These are phyloP conservation scores for Yamadazyma blattariae DNA, from an alignment of 1,139 yeast genomes.

Conservation along the genomic window DNA sequence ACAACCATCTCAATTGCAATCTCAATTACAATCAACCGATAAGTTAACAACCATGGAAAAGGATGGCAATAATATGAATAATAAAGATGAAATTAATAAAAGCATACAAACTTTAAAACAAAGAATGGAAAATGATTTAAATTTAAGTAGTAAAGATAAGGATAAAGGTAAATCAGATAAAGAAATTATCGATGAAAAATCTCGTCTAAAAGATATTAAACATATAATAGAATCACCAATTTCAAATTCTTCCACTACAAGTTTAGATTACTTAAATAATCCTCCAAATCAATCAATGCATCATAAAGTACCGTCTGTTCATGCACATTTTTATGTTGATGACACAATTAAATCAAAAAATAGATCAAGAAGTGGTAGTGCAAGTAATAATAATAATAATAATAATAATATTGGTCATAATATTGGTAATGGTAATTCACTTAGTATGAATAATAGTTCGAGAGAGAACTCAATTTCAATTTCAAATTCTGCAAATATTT, in stretches of 20 bases:
- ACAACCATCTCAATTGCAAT: not conserved
- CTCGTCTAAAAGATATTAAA: conserved; percentile 10
- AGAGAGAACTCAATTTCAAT: not conserved
- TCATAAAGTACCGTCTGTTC: conserved; percentile 61
- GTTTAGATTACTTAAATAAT: conserved; percentile 25
- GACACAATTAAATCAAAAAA: conserved; percentile 57
- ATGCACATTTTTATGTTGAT: conserved; percentile 78
- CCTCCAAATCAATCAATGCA: conserved; percentile 39
- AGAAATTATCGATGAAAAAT: conserved; percentile 2
- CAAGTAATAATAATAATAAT: conserved; percentile 15
- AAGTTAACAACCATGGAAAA: too few relatives aligned
- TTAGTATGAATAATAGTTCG: not conserved
- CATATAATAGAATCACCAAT: conserved; percentile 13
- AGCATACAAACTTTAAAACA: conserved; percentile 49
- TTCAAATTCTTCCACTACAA: conserved; percentile 19
- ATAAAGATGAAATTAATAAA: conserved; percentile 44
- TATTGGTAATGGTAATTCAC: conserved; percentile 1
- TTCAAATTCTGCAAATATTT: too few relatives aligned
- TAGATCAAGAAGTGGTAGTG: conserved; percentile 42
- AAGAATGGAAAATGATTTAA: conserved; percentile 23
- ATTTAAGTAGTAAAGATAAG: conserved; percentile 11
- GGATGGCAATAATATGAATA: too few relatives aligned
- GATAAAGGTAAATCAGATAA: too few relatives aligned
- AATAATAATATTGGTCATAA: not conserved
- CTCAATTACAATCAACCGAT: too few relatives aligned